Conservation (phyloP, 2,329 filamentous ascomycete genomes). For the Stromatinia cepivora region DNA sequence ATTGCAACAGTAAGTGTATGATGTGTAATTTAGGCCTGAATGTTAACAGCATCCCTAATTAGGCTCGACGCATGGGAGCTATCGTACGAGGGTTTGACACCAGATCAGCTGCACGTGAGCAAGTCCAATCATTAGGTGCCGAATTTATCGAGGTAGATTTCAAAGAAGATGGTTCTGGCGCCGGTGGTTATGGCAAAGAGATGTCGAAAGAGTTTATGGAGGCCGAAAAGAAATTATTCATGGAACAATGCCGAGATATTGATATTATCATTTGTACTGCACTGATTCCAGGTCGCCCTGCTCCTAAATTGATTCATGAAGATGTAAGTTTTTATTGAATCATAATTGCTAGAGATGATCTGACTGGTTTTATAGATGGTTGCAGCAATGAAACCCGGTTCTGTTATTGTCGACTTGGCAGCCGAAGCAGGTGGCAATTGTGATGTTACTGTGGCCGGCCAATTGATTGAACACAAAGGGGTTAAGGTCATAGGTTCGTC, state of each 20-base stretch:
- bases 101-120: slow-evolving; percentile 81
- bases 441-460: slow-evolving; percentile 73
- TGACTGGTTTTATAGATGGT: slow-evolving; percentile 47
- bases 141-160: slow-evolving; percentile 88
- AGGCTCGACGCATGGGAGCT: slow-evolving; percentile 78
- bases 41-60: slow-evolving; percentile 2
- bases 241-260: slow-evolving; percentile 81
- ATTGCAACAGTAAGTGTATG: slow-evolving; percentile 66
- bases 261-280: slow-evolving; percentile 93
- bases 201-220: slow-evolving; percentile 95
- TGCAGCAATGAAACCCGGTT: slow-evolving; percentile 76
- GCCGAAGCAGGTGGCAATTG: slow-evolving; percentile 89
- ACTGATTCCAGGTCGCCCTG: slow-evolving; percentile 81
- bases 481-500: slow-evolving; percentile 77
- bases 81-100: slow-evolving; percentile 91
- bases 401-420: slow-evolving; percentile 83
- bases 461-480: slow-evolving; percentile 69
- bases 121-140: slow-evolving; percentile 85
- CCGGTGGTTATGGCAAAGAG: slow-evolving; percentile 86
- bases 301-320: slow-evolving; percentile 81
- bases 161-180: slow-evolving; percentile 79
- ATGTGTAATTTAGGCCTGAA: neutral
- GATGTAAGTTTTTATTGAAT: slow-evolving; percentile 52
- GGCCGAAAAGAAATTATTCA: slow-evolving; percentile 89
- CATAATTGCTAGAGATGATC: neutral